A percentile compares a stretch with the other conserved stretches of the same genome.
These are phyloP conservation scores for Crinitomyces ghanaensis DNA, from an alignment of 805 yeast species.

Conservation along the genomic window DNA sequence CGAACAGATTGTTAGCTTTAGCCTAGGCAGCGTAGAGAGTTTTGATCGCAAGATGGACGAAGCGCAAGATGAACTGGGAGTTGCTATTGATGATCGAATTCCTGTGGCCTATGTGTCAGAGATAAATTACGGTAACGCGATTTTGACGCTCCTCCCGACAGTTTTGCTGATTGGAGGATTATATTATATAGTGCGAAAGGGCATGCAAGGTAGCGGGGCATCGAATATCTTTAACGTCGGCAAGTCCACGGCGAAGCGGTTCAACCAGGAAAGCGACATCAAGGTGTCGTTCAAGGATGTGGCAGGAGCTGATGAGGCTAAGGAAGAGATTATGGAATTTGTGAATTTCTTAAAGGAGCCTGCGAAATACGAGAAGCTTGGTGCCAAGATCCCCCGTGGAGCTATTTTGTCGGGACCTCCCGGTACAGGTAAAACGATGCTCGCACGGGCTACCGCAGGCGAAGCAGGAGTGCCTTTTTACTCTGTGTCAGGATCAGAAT, in stretches of 20 bases:
- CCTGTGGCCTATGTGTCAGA: slow-evolving; percentile 75
- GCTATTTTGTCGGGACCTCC: slow-evolving; percentile 97
- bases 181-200: slow-evolving; percentile 64
- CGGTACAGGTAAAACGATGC: slow-evolving; percentile 95
- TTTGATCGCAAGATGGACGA: slow-evolving; percentile 72
- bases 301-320: slow-evolving; percentile 96
- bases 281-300: slow-evolving; percentile 86
- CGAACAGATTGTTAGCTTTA: slow-evolving; percentile 42
- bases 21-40: slow-evolving; percentile 78
- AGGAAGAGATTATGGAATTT: slow-evolving; percentile 96
- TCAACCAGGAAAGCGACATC: slow-evolving; percentile 85
- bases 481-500: slow-evolving; percentile 94
- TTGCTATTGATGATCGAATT: slow-evolving; percentile 51
- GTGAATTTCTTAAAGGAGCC: slow-evolving; percentile 90
- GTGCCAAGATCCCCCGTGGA: slow-evolving; percentile 97
- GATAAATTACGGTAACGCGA: slow-evolving; percentile 50
- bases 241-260: slow-evolving; percentile 79
- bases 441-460: slow-evolving; percentile 98
- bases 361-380: slow-evolving; percentile 75
- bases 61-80: slow-evolving; percentile 60
- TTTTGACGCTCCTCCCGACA: slow-evolving; percentile 81
- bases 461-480: slow-evolving; percentile 97
- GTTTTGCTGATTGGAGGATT: slow-evolving; percentile 78
- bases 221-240: slow-evolving; percentile 80
- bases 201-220: slow-evolving; percentile 53